A percentile compares a stretch with the other conserved stretches of the same genome.
Evolutionary conservation across 2,329 filamentous ascomycete species (phyloP).

Genomic region (Arthrobotrys musiformis): DNA sequence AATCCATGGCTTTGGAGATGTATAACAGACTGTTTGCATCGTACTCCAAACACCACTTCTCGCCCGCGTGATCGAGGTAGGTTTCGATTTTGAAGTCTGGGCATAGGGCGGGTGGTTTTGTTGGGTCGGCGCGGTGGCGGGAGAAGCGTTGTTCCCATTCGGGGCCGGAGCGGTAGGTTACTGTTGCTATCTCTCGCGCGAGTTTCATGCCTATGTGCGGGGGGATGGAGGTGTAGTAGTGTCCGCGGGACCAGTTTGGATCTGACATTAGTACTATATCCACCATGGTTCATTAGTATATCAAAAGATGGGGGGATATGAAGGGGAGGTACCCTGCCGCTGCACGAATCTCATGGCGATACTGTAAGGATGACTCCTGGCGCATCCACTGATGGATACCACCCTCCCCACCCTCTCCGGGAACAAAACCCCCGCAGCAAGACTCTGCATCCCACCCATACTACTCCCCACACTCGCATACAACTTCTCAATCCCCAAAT

Average conservation of each 20-base stretch:
- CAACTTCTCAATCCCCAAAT: conserved; percentile 78
- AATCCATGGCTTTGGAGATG: conserved; percentile 98
- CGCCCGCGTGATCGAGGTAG: conserved; percentile 95
- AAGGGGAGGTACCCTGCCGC: conserved; percentile 71
- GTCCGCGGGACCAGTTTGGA: conserved; percentile 93
- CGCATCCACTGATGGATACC: conserved; percentile 91
- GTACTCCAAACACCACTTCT: conserved; percentile 97
- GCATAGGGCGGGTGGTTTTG: conserved; percentile 89
- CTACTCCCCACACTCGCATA: conserved; percentile 94
- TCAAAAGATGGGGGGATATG: background rate
- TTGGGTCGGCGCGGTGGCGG: conserved; percentile 82
- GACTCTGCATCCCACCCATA: conserved; percentile 98
- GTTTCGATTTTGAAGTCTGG: conserved; percentile 98
- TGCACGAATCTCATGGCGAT: conserved; percentile 99
- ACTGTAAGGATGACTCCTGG: conserved; percentile 93
- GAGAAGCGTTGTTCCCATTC: conserved; percentile 98
- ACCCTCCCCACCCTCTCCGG: conserved; percentile 83
- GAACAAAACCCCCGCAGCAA: conserved; percentile 86
- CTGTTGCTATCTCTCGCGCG: conserved; percentile 94
- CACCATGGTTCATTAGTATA: background rate
- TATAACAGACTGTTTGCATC: conserved; percentile 96
- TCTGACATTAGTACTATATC: conserved; percentile 93
- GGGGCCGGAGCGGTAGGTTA: conserved; percentile 94
- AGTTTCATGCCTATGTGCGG: conserved; percentile 98
- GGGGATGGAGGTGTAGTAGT: conserved; percentile 88